Evolutionary conservation across 192 early-diverging fungal genomes (phyloP), one percentile per base, ranked within the genome.

Genomic region (Piromyces sp.): DNA sequence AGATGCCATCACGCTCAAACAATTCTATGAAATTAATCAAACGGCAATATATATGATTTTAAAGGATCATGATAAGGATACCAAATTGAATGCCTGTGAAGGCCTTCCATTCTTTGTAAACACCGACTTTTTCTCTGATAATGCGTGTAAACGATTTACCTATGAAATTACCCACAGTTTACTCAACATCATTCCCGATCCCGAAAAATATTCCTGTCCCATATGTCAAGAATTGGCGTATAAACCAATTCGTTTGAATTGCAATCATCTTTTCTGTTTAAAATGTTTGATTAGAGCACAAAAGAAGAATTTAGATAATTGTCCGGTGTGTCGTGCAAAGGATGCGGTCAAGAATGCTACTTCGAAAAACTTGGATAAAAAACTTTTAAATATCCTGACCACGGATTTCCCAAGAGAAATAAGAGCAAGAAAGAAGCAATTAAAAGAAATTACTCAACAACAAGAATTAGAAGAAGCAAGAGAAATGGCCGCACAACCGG

Each of bases 41-140:
- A 90, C 87, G 78, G 94, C 95, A 0, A 92, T 93, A 82, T 88
- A 88, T 51, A 96, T 95, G 84, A 94, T 96, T 28, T 84, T 96
- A 31, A 96, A 95, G 84, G 95, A 96, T 84, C 95, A 96, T 83
- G 95, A 96, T 84, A 96, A 96, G 82, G 89, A 91, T 29, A 95
- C 92, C 13, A 90, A 91, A 29, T 84, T 96, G 78, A 68, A 17
- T 68, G 51, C 51, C 0, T 88, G 86, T 29, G 79, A 82, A 16
- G 88, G 86, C 30, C 92, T 91, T 81, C 86, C 88, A 29, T 80
- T 80, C 26, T 87, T 92, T 80, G 82, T 89, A 11, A 82, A 86
- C 58, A 84, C 84, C 1, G 84, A 92, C 79, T 82, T 84, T 0
- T 87, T 89, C 81, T 84, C 82, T 15, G 87, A 88, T 78, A 88